Base-by-base conservation (phyloP, 495 filamentous ascomycete species). In the Xylona heveae region DNA sequence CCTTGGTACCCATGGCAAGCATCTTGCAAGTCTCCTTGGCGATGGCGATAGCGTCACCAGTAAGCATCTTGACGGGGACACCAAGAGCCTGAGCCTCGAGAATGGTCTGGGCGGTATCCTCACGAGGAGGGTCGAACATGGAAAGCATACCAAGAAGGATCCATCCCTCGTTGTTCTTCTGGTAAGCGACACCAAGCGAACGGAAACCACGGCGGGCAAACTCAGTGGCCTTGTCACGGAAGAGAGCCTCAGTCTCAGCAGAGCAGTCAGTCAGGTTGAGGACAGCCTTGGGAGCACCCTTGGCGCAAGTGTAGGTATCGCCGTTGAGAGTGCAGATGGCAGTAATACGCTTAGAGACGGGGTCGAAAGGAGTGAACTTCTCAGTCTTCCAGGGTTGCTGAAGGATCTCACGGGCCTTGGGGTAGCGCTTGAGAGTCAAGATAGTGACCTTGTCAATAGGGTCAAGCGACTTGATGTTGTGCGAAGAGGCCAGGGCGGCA, bases 11-110 rank as follows among this genome's bases (percentile, higher is more conserved):
- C 30, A 78, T 63, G 44, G 72, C 72, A 47, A 78, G 57, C 69
- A 78, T 75, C 61, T 76, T 77, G 65, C 73, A 77, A 45, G 73
- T 78, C 57, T 78, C 73, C 57, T 78, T 78, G 41, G 73, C 72
- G 46, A 77, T 78, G 48, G 73, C 72, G 44, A 78, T 74, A 34
- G 73, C 73, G 48, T 78, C 73, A 72, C 73, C 73, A 57, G 73
- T 78, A 45, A 78, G 52, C 73, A 78, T 78, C 65, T 78, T 78
- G 39, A 78, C 73, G 41, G 62, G 66, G 24, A 78, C 68, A 68
- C 73, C 72, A 34, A 78, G 71, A 51, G 66, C 61, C 54, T 78
- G 73, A 48, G 73, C 71, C 55, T 78, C 73, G 44, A 71, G 62
- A 45, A 78, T 78, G 48, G 73, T 78, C 55, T 76, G 70, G 42